phyloP scores from a whole-genome alignment of 2,329 filamentous ascomycete genomes.

The Stachybotrys elegans region DNA sequence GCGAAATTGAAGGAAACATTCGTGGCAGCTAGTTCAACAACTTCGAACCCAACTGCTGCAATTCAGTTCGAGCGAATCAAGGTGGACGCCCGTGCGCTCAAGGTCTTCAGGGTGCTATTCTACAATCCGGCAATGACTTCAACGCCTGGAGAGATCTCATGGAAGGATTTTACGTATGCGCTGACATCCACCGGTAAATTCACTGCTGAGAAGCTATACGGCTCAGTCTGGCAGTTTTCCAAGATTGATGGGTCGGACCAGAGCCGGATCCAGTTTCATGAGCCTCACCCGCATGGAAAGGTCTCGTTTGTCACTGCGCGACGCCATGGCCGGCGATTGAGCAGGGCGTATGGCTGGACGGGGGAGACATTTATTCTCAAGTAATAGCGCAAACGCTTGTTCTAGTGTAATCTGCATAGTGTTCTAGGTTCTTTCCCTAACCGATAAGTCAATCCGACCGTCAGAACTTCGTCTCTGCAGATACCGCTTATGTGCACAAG shows the following conservation, averaged over 20 bases:
- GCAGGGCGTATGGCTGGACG: conserved; percentile 45
- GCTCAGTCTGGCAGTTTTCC: conserved; percentile 56
- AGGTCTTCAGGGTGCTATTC: conserved; percentile 37
- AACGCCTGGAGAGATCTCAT: conserved; percentile 42
- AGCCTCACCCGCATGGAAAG: conserved; percentile 52
- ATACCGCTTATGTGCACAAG: too few species aligned
- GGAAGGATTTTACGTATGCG: conserved; percentile 49
- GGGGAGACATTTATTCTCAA: conserved; percentile 34
- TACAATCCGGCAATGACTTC: conserved; percentile 26
- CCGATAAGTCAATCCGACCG: too few species aligned
- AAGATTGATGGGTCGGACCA: conserved; percentile 34
- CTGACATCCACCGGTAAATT: conserved; percentile 45
- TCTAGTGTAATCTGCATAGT: too few species aligned
- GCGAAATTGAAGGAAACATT: not conserved
- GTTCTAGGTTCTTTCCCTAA: too few species aligned
- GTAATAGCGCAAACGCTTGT: too few species aligned
- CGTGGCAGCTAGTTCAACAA: not conserved
- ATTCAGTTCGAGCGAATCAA: conserved; percentile 7
- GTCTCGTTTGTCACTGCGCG: conserved; percentile 42
- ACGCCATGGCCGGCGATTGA: conserved; percentile 42
- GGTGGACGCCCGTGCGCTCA: conserved; percentile 26
- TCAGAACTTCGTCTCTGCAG: too few species aligned
- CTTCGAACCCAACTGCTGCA: not conserved
- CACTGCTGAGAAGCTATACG: conserved; percentile 49
- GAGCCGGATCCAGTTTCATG: conserved; percentile 53